These are phyloP conservation scores for Angomonas deanei DNA, from an alignment of 208 protist genomes.

Conservation along the genomic window DNA sequence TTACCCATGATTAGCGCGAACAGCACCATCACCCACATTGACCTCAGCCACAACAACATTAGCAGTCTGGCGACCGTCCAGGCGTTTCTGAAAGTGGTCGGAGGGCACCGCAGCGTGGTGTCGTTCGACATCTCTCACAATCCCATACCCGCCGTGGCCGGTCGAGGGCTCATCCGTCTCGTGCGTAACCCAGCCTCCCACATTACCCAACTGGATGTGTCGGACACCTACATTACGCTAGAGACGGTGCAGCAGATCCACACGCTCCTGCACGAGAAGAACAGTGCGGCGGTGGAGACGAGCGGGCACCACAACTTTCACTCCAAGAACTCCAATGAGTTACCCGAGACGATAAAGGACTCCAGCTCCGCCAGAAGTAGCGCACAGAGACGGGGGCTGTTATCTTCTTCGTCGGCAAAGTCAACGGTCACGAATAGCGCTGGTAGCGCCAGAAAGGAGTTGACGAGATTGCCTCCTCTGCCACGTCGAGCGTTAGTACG, in stretches of 20 bases:
- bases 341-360: background rate
- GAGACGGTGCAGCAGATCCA: slow-evolving; percentile 65
- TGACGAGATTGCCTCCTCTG: background rate
- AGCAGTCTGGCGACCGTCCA: slow-evolving; percentile 63
- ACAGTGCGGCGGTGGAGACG: background rate
- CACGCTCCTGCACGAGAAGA: slow-evolving; percentile 49
- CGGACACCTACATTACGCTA: slow-evolving; percentile 42
- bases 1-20: slow-evolving; percentile 64
- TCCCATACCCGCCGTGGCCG: slow-evolving; percentile 72
- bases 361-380: background rate
- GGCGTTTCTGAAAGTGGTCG: slow-evolving; percentile 39
- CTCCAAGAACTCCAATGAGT: background rate
- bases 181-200: slow-evolving; percentile 57
- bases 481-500: background rate
- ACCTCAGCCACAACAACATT: slow-evolving; percentile 79
- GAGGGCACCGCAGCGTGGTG: slow-evolving; percentile 41
- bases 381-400: background rate
- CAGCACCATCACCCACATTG: slow-evolving; percentile 37
- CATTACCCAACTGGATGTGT: slow-evolving; percentile 45
- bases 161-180: slow-evolving; percentile 56
- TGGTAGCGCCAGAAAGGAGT: background rate
- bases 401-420: background rate
- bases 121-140: slow-evolving; percentile 72
- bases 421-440: background rate
- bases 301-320: background rate